Conservation (phyloP, 2,329 filamentous ascomycete species). For the Thermochaetoides dissita region DNA sequence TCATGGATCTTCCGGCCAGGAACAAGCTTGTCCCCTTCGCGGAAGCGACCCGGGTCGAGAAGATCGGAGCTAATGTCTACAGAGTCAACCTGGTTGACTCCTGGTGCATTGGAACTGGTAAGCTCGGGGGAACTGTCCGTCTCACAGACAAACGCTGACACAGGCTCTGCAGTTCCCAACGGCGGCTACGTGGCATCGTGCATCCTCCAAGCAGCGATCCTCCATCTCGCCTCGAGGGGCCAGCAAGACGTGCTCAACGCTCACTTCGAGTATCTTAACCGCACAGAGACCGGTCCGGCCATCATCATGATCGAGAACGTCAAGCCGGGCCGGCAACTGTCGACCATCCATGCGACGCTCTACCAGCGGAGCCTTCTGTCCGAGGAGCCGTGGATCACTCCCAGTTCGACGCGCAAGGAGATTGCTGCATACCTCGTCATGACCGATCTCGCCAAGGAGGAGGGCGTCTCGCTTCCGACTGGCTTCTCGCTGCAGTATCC, state of each 20-base stretch:
- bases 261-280: slow-evolving; percentile 28
- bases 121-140: not conserved
- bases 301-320: slow-evolving; percentile 26
- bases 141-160: not conserved
- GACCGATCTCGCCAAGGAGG: slow-evolving; percentile 19
- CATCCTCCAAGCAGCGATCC: slow-evolving; percentile 23
- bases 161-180: slow-evolving; percentile 23
- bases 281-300: slow-evolving; percentile 24
- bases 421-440: slow-evolving; percentile 28
- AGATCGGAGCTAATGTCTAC: slow-evolving; percentile 15
- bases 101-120: slow-evolving; percentile 18
- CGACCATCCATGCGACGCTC: slow-evolving; percentile 28
- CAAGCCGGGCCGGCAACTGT: slow-evolving; percentile 28
- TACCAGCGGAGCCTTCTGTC: slow-evolving; percentile 25
- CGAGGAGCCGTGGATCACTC: slow-evolving; percentile 23
- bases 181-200: slow-evolving; percentile 31
- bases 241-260: slow-evolving; percentile 27
- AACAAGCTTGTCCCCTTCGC: slow-evolving; percentile 10
- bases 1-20: not conserved
- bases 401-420: slow-evolving; percentile 17
- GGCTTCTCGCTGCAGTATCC: slow-evolving; percentile 13
- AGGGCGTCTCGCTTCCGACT: slow-evolving; percentile 20
- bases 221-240: slow-evolving; percentile 20
- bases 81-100: slow-evolving; percentile 12
- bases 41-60: slow-evolving; percentile 13